These are phyloP conservation scores for Tympanopsis confertula DNA, from an alignment of 2,329 filamentous ascomycete genomes.

Conservation along the genomic window DNA sequence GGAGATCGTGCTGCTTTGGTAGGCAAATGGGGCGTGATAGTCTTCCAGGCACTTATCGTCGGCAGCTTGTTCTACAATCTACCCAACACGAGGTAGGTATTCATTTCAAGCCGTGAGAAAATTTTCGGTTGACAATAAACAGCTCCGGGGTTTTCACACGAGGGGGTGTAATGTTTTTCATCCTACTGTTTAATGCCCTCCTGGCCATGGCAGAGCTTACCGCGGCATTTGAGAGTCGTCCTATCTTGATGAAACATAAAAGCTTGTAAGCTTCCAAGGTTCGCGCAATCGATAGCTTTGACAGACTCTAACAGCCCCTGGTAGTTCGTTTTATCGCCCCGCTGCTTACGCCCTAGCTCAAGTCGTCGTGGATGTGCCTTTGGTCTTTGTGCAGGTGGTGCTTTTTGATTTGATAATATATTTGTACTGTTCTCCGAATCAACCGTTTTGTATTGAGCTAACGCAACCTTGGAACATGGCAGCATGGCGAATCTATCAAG, in stretches of 20 bases:
- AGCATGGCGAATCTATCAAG: constrained; percentile 40
- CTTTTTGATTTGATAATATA: constrained; percentile 51
- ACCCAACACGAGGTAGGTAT: constrained; percentile 8
- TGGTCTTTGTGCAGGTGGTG: constrained; percentile 43
- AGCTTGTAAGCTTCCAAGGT: constrained; percentile 32
- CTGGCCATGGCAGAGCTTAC: constrained; percentile 50
- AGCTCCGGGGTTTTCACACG: constrained; percentile 42
- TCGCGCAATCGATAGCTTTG: background rate
- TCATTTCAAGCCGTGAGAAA: constrained; percentile 2
- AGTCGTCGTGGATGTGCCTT: constrained; percentile 42
- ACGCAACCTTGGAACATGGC: background rate
- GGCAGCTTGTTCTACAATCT: constrained; percentile 17
- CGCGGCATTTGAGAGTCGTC: constrained; percentile 46
- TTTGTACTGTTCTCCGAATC: no score
- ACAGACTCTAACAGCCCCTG: background rate
- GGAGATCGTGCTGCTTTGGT: constrained; percentile 18
- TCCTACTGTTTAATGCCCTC: constrained; percentile 50
- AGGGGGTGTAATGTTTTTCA: constrained; percentile 50
- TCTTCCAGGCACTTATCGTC: constrained; percentile 20
- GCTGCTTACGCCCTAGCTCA: constrained; percentile 46
- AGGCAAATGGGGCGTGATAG: constrained; percentile 20
- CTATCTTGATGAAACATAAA: constrained; percentile 60
- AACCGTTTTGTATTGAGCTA: background rate
- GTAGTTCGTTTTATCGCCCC: constrained; percentile 50
- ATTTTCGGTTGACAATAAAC: constrained; percentile 1